These are phyloP conservation scores for Starmerella sp. DNA, from an alignment of 805 yeast genomes.

Conservation along the genomic window DNA sequence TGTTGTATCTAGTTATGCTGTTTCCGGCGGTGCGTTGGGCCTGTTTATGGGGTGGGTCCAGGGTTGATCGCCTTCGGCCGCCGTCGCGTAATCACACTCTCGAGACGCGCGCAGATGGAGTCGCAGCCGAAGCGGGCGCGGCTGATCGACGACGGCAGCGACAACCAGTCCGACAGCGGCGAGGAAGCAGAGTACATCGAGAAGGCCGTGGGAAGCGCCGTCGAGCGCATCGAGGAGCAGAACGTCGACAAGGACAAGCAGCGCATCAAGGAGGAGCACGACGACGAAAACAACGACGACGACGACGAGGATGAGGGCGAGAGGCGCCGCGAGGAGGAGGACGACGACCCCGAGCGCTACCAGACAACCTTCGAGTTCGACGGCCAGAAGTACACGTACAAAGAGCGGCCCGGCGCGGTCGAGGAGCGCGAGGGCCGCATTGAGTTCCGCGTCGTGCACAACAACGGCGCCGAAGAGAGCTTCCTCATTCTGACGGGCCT, in stretches of 20 bases:
- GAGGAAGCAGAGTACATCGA: slow-evolving; percentile 24
- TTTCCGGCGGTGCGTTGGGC: too few species aligned
- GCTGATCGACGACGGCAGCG: slow-evolving; percentile 18
- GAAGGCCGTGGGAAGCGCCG: slow-evolving; percentile 21
- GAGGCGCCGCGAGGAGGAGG: slow-evolving; percentile 21
- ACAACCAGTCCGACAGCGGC: slow-evolving; percentile 16
- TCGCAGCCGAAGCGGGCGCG: slow-evolving; percentile 17
- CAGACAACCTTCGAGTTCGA: slow-evolving; percentile 52
- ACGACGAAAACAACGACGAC: slow-evolving; percentile 20
- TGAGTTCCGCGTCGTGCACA: slow-evolving; percentile 92
- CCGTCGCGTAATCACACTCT: background rate
- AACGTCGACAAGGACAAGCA: slow-evolving; percentile 21
- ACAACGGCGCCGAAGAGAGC: slow-evolving; percentile 78
- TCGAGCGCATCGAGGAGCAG: slow-evolving; percentile 27
- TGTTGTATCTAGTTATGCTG: too few species aligned
- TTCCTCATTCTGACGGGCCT: slow-evolving; percentile 88
- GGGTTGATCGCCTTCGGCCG: background rate
- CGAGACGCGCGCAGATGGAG: slow-evolving; percentile 7
- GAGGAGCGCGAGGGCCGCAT: slow-evolving; percentile 90
- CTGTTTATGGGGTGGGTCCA: background rate
- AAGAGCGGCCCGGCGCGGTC: slow-evolving; percentile 85
- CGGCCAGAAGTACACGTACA: slow-evolving; percentile 69
- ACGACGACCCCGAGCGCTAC: slow-evolving; percentile 25
- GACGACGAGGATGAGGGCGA: slow-evolving; percentile 24
- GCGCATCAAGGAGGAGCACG: slow-evolving; percentile 14